Conservation (phyloP, 2,329 filamentous ascomycete species). For the Trichophaea hybrida region DNA sequence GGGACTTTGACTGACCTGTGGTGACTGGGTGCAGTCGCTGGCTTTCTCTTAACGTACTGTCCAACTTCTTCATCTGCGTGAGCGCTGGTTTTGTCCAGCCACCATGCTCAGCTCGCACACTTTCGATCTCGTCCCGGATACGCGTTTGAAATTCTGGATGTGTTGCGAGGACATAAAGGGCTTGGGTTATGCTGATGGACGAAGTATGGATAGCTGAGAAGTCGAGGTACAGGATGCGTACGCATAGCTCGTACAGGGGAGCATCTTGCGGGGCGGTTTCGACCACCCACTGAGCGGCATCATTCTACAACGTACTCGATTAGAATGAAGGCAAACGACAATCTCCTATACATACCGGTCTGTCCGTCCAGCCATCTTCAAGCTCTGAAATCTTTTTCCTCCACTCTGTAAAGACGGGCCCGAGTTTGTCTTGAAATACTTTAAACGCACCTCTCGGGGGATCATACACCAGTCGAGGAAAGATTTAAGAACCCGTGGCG, state of each 20-base stretch:
- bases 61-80: slow-evolving; percentile 11
- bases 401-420: slow-evolving; percentile 12
- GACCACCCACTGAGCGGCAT: slow-evolving; percentile 8
- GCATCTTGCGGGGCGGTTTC: neutral
- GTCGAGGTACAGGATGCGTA: slow-evolving; percentile 7
- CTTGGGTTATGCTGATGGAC: slow-evolving; percentile 8
- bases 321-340: neutral
- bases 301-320: neutral
- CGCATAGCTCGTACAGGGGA: neutral
- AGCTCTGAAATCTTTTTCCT: slow-evolving; percentile 4
- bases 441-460: neutral
- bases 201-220: slow-evolving; percentile 8
- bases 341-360: slow-evolving; percentile 1
- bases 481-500: slow-evolving; percentile 3
- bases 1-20: slow-evolving; percentile 5
- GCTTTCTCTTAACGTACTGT: slow-evolving; percentile 11
- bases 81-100: slow-evolving; percentile 13
- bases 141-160: slow-evolving; percentile 7
- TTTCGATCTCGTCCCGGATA: slow-evolving; percentile 12
- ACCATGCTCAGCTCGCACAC: neutral
- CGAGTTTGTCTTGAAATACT: slow-evolving; percentile 11
- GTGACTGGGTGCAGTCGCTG: slow-evolving; percentile 11
- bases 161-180: slow-evolving; percentile 12
- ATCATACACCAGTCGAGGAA: slow-evolving; percentile 7
- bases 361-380: neutral